Evolutionary conservation across 148 eudicot species (phyloP).

Genomic region (Silene uniflora): DNA sequence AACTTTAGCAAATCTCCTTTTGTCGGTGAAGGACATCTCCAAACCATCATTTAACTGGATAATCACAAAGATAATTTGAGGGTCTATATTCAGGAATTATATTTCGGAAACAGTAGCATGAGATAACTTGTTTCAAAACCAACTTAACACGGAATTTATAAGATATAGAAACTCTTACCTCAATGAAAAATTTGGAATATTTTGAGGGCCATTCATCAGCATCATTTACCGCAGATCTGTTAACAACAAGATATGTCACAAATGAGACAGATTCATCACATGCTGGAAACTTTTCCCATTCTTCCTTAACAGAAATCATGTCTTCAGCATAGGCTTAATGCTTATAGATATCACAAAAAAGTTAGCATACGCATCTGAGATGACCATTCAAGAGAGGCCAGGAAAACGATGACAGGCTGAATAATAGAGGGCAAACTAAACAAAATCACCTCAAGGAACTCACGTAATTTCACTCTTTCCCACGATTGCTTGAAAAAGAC

Average conservation of each 20-base stretch:
- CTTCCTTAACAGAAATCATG: background rate
- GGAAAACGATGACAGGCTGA: background rate
- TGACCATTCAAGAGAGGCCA: background rate
- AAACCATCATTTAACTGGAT: conserved; percentile 87
- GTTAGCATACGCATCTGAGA: background rate
- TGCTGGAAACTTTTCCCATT: background rate
- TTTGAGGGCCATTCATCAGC: conserved; percentile 97
- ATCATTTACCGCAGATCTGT: conserved; percentile 88
- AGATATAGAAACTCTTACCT: conserved; percentile 44
- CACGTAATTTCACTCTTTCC: background rate
- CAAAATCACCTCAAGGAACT: background rate
- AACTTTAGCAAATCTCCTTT: conserved; percentile 97
- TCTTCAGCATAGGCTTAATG: background rate
- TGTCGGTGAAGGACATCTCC: conserved; percentile 95
- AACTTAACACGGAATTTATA: background rate
- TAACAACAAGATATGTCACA: conserved; percentile 18
- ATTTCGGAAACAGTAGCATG: background rate
- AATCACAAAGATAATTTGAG: background rate
- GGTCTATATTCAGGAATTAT: background rate
- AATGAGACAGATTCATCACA: background rate
- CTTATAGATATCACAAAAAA: conserved; percentile 1
- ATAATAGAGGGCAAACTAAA: background rate
- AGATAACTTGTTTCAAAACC: background rate
- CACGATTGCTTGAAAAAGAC: background rate
- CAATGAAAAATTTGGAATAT: conserved; percentile 80